Evolutionary conservation across 1,284 basidiomycete species (phyloP).

Genomic region (Ganoderma leucocontextum): DNA sequence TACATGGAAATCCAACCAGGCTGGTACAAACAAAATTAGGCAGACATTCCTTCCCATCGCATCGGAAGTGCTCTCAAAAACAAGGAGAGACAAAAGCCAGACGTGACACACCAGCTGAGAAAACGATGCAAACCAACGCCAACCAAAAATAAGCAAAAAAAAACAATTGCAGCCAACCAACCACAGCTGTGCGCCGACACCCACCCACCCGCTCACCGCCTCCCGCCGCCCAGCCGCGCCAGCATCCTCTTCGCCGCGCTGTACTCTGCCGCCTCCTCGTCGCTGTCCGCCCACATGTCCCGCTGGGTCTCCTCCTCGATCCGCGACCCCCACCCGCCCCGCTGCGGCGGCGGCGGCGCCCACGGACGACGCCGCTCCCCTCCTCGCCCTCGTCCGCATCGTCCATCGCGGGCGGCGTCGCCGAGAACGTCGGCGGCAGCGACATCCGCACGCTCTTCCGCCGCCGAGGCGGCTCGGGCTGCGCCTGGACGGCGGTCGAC

Average conservation of each 20-base stretch:
- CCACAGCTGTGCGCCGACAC: neutral
- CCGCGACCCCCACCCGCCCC: slow-evolving; percentile 38
- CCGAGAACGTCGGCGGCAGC: slow-evolving; percentile 73
- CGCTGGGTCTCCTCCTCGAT: slow-evolving; percentile 36
- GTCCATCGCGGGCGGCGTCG: slow-evolving; percentile 69
- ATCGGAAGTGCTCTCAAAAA: neutral
- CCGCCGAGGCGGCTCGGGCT: slow-evolving; percentile 45
- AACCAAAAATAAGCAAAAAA: neutral
- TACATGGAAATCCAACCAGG: neutral
- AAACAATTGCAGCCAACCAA: neutral
- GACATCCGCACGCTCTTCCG: slow-evolving; percentile 81
- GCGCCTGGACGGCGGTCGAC: slow-evolving; percentile 31
- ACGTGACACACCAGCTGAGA: neutral
- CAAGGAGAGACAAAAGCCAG: neutral
- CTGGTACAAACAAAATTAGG: slow-evolving; percentile 10
- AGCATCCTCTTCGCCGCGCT: slow-evolving; percentile 61
- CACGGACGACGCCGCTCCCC: slow-evolving; percentile 37
- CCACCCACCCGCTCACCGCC: slow-evolving; percentile 34
- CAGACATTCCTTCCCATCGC: slow-evolving; percentile 1
- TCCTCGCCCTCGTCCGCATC: slow-evolving; percentile 65
- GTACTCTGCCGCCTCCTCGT: slow-evolving; percentile 77
- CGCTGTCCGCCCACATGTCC: slow-evolving; percentile 76
- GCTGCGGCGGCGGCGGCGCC: slow-evolving; percentile 16
- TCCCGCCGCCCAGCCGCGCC: slow-evolving; percentile 47
- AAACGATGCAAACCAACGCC: neutral